Base-by-base conservation (phyloP, 257 asterid genomes). In the Petunia axillaris region DNA sequence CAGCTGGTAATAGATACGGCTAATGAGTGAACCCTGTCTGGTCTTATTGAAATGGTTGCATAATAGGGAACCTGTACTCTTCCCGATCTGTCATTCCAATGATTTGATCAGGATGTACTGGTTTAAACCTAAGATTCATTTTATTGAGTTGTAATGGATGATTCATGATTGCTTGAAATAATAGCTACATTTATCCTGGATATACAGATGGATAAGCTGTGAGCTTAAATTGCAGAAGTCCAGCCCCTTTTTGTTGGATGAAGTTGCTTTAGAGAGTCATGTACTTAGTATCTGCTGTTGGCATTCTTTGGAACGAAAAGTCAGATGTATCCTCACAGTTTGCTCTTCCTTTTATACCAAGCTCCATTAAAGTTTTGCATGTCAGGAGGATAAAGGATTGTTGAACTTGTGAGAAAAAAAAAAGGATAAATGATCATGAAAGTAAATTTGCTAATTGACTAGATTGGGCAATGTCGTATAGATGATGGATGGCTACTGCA, bases 301-400 rank as follows among this genome's bases (percentile, higher is more conserved):
- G 44, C 35, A 73, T 50, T 35, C 78, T 50, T 50, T 36, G 5
- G 6, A 52, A n/a, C n/a, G 55, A 67, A 8, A 43, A 8, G 38
- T 66, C 75, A 50, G 78, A 73, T 73, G 62, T 35, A 73, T 50
- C 77, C 1, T 35, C 46, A 73, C 50, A 73, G 63, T 50, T 25
- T 73, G 63, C 63, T 73, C 78, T 73, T 50, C 78, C 63, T 6
- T 50, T 50, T 50, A 13, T 73, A 50, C 48, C 62, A 35, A 58
- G 63, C 1, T 36, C 50, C 78, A 50, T 6, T 35, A 1, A 73
- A 11, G 62, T 36, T 40, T 36, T 73, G 8, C 63, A 11, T 6
- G 46, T 73, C 36, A 5, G 78, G 3, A 14, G 46, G 78, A 50
- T 73, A 50, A 35, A 50, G 50, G 2, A 50, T 73, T 13, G 8